Conservation (phyloP, 2,329 filamentous ascomycete species). For the Phialocephala subalpina region DNA sequence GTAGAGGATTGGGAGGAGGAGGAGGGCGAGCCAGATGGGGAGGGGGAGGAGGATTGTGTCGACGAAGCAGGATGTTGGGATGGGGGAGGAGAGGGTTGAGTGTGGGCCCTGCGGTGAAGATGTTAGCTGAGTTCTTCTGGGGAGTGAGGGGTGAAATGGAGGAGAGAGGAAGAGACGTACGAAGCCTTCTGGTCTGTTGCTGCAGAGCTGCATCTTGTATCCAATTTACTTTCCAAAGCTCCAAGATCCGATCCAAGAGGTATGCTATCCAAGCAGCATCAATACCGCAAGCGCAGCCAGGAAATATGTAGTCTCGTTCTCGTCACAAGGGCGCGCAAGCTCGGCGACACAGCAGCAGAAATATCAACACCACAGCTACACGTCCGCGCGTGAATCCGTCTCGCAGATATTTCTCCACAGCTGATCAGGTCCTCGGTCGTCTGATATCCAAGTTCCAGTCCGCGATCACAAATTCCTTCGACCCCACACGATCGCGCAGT, state of each 20-base stretch:
- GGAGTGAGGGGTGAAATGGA: not conserved
- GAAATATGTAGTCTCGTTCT: not conserved
- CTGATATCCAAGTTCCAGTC: slow-evolving; percentile 4
- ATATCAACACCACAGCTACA: not conserved
- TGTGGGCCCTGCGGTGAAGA: slow-evolving; percentile 39
- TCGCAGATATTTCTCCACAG: not conserved
- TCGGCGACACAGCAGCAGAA: not conserved
- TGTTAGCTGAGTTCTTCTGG: slow-evolving; percentile 16
- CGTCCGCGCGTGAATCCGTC: not conserved
- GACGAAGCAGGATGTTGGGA: slow-evolving; percentile 48
- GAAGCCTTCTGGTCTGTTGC: slow-evolving; percentile 45
- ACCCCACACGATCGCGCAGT: not conserved
- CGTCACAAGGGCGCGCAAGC: not conserved
- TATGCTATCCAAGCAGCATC: not conserved
- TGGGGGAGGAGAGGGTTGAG: slow-evolving; percentile 43
- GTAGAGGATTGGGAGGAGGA: slow-evolving; percentile 39
- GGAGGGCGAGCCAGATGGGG: slow-evolving; percentile 44
- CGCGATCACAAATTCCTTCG: not conserved
- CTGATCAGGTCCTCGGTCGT: slow-evolving; percentile 8
- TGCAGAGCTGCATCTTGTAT: slow-evolving; percentile 44
- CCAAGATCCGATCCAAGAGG: not conserved
- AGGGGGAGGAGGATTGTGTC: slow-evolving; percentile 47
- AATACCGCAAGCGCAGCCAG: not conserved
- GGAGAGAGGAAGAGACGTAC: slow-evolving; percentile 33
- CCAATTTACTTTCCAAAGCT: not conserved